Percentiles rank a stretch among this genome's conserved stretches.
Conservation (phyloP, 208 protist genomes). For the Trypanosoma cruzi region DNA sequence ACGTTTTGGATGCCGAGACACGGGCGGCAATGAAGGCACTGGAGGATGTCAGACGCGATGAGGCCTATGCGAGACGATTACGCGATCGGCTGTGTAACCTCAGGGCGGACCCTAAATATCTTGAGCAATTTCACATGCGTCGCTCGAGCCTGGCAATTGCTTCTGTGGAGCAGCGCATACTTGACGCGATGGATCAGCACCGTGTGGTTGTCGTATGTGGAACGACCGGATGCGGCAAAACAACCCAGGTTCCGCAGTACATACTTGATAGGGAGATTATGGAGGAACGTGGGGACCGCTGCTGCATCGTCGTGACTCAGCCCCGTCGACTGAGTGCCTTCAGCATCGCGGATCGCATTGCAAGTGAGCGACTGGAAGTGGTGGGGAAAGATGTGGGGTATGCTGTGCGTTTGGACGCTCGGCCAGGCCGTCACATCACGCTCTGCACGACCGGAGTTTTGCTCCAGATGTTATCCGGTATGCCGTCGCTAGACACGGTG, state of each 20-base stretch:
- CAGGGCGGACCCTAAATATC: conserved; percentile 51
- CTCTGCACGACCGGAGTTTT: conserved; percentile 99
- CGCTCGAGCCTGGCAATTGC: conserved; percentile 74
- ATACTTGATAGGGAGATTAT: conserved; percentile 85
- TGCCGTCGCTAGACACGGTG: conserved; percentile 90
- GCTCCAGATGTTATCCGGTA: conserved; percentile 94
- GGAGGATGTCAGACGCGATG: conserved; percentile 18
- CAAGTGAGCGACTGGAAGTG: conserved; percentile 93
- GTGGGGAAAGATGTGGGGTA: conserved; percentile 97
- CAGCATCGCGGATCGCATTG: conserved; percentile 97
- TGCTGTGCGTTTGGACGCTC: conserved; percentile 96
- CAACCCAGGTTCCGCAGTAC: conserved; percentile 93
- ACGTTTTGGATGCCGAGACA: conserved; percentile 21
- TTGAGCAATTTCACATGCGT: conserved; percentile 49
- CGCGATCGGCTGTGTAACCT: conserved; percentile 35
- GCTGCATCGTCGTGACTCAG: conserved; percentile 95
- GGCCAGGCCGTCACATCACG: conserved; percentile 90
- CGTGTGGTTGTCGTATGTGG: conserved; percentile 88
- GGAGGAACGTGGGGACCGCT: conserved; percentile 42
- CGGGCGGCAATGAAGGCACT: conserved; percentile 17
- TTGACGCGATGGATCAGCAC: conserved; percentile 60
- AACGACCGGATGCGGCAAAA: conserved; percentile 92
- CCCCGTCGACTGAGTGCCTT: conserved; percentile 98
- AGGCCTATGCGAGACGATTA: conserved; percentile 39
- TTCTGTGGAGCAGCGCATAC: conserved; percentile 36